Evolutionary conservation across 495 filamentous ascomycete species (phyloP).

Genomic region (Tetracladium setigerum): DNA sequence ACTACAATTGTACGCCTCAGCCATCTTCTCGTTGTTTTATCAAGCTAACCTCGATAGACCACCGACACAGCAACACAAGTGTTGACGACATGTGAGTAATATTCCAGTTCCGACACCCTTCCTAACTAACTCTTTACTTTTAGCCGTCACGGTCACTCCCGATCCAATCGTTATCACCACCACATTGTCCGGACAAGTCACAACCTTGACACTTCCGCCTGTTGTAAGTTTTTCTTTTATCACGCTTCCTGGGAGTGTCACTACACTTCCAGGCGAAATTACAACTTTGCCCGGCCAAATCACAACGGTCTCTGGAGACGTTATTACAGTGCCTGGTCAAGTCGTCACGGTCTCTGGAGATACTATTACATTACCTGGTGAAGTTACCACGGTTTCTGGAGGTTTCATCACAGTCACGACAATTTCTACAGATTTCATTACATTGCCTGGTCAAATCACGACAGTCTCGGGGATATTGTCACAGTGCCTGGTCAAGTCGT

Average conservation of each 20-base stretch:
- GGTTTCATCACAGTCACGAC: neutral
- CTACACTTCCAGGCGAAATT: neutral
- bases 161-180: neutral
- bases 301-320: neutral
- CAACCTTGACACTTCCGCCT: conserved; percentile 10
- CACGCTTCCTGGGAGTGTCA: conserved; percentile 1
- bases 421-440: conserved; percentile 3
- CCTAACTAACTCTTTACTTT: neutral
- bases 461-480: conserved; percentile 1
- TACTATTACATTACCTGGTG: neutral
- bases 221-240: neutral
- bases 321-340: neutral
- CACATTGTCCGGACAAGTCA: neutral
- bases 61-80: neutral
- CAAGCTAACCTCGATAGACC: neutral
- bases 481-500: neutral
- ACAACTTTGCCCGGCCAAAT: neutral
- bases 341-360: neutral
- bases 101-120: neutral
- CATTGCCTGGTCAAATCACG: neutral
- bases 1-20: neutral
- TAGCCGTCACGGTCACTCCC: neutral
- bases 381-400: neutral
- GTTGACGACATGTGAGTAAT: neutral
- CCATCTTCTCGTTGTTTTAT: neutral